Base-by-base conservation (phyloP, 23 red algal genomes). In the Cyanidioschyzon merolae region DNA sequence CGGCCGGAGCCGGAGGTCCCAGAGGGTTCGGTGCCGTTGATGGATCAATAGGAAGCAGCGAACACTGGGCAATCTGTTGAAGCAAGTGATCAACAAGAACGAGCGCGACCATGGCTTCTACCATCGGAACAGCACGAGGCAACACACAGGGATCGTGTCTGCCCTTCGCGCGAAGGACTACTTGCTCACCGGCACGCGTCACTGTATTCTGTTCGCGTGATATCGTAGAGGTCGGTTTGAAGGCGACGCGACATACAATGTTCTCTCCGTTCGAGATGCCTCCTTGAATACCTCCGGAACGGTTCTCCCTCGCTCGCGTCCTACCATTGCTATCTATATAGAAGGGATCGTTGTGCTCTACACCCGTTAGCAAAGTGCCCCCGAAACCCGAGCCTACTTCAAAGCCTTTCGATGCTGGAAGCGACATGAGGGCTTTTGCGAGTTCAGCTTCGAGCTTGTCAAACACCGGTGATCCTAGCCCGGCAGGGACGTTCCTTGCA, bases 401-500 rank as follows among this genome's bases (percentile, higher is more conserved):
- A 79, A 96, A 96, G 29, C 87, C 92, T 63, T 96, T 96, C 0
- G 84, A 88, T 31, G 92, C 92, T 7, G 92, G 92, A 29, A 96
- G 57, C 37, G 84, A 89, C 92, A 96, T 90, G 50, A 82, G 86
- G 29, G 92, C 92, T 67, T 96, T 96, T 15, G 92, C 92, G 1
- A 96, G 77, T 37, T 96, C 92, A 27, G 92, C 92, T 74, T 96
- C 92, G 18, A 96, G 84, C 39, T 96, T 96, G 77, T 96, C 92
- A 76, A 96, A 96, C 39, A 96, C 92, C 2, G 92, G 92, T 37
- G 83, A 80, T 21, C 92, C 92, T 29, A 88, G 51, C 26, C 92
- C 92, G 16, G 92, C 92, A 26, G 92, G 92, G n/a, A 96, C 92
- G 71, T 96, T 89, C 30, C 92, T 67, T 31, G 86, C 92, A 0